Conservation (phyloP, 768 basidiomycete genomes). For the Exidia glandulosa region DNA sequence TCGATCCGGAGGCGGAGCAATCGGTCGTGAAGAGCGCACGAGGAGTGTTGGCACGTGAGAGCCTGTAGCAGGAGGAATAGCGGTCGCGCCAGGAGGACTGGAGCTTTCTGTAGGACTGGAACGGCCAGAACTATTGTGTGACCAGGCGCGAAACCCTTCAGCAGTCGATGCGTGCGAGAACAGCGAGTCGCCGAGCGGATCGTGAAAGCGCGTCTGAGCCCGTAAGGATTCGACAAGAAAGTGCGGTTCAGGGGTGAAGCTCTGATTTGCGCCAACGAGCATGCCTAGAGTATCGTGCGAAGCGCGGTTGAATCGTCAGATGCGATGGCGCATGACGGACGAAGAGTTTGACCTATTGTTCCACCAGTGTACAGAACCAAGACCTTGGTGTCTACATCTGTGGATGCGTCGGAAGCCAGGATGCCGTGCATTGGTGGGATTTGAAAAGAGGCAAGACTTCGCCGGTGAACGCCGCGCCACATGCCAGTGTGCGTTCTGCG, state of each 20-base stretch:
- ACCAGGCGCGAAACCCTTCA: constrained; percentile 72
- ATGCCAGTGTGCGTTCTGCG: no score
- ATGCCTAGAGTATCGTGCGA: constrained; percentile 45
- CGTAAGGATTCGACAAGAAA: constrained; percentile 77
- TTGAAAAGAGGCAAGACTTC: no score
- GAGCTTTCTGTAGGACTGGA: constrained; percentile 32
- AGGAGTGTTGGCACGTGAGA: constrained; percentile 20
- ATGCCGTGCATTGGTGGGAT: no score
- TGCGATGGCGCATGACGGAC: not conserved
- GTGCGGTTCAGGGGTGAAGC: constrained; percentile 78
- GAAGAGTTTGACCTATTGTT: not conserved
- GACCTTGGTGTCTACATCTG: not conserved
- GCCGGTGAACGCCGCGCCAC: no score
- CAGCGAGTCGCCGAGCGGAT: constrained; percentile 76
- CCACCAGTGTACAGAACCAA: not conserved
- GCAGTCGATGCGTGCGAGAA: constrained; percentile 74
- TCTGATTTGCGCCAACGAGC: constrained; percentile 56
- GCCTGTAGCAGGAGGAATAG: constrained; percentile 17
- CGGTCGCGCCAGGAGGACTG: no score
- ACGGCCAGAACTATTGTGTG: constrained; percentile 35
- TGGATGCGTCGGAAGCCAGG: not conserved
- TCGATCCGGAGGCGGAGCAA: constrained; percentile 32
- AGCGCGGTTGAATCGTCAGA: not conserved
- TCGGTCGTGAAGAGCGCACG: constrained; percentile 63
- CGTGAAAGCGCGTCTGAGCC: constrained; percentile 83